Base-by-base conservation (phyloP, 768 basidiomycete species). In the Neoboletus brunneissimus region DNA sequence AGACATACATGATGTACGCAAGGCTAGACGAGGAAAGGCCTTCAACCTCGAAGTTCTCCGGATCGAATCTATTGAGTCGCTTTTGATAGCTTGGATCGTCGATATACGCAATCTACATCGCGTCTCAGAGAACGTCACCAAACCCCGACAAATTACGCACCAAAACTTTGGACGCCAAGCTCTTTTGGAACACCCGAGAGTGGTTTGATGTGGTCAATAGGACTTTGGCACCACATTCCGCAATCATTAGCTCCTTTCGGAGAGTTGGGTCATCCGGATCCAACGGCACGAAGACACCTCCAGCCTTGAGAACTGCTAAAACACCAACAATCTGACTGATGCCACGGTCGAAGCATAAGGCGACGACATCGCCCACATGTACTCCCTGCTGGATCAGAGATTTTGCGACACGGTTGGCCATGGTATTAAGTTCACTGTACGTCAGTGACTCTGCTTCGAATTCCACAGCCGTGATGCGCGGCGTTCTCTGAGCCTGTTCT, bases 281-380 rank as follows among this genome's bases (percentile, higher is more conserved):
- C 52, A 64, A 56, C 0, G 63, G 64, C n/a, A 64, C 63, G 4
- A 64, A 64, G 1, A 53, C 47, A 9, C 63, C 68, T 41, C 72
- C 72, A 13, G 72, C 67, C 52, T 73, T 73, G 53, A 73, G 64
- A 38, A 73, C 67, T 1, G 72, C 68, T 45, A 73, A 55, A 23
- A 72, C 56, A 37, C 61, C 68, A 11, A 73, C 46, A 16, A 70
- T 60, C 23, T 70, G 68, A 48, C 56, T 61, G 27, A 71, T 65
- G 10, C 68, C 68, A 25, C 68, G 67, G 7, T 70, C 69, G 43
- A 70, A 69, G 52, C 68, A 70, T 18, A 70, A 49, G 4, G 68
- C 63, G 13, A 70, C 55, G 23, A 70, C 54, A 51, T 68, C 69
- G 31, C 69, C 68, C 2, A 44, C 54, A 16, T 48, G 47, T 0